phyloP scores from a whole-genome alignment of 352 stramenopile species.

The Phytophthora vignae region DNA sequence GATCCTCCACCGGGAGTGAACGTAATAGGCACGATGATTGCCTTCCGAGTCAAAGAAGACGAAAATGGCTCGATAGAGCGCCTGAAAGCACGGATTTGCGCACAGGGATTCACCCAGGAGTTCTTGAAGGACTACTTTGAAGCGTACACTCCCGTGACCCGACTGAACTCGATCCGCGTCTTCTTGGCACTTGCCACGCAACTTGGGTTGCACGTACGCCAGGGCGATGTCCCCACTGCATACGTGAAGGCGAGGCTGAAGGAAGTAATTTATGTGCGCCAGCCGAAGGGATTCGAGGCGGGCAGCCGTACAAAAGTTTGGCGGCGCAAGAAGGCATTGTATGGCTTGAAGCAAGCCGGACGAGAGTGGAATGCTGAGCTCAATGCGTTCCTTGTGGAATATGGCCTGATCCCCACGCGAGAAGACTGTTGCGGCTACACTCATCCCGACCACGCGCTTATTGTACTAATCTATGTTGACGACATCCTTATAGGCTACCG shows the following conservation, averaged over 20 bases:
- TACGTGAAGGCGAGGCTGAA: constrained; percentile 20
- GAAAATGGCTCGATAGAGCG: constrained; percentile 5
- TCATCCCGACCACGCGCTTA: not conserved
- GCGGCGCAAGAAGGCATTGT: constrained; percentile 17
- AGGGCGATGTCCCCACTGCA: constrained; percentile 19
- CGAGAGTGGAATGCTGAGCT: constrained; percentile 7
- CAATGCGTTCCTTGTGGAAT: not conserved
- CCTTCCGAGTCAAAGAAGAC: constrained; percentile 12
- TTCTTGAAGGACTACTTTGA: constrained; percentile 25
- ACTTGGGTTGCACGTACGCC: constrained; percentile 4
- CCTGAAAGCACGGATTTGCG: constrained; percentile 29
- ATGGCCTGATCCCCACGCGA: not conserved
- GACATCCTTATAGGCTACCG: constrained; percentile 22
- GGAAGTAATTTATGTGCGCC: constrained; percentile 5
- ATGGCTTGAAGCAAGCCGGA: constrained; percentile 26
- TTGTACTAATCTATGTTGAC: constrained; percentile 18
- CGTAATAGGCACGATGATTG: constrained; percentile 5
- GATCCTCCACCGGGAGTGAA: constrained; percentile 7
- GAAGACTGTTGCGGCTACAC: constrained; percentile 15
- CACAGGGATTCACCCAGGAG: constrained; percentile 23
- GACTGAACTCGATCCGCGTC: constrained; percentile 21
- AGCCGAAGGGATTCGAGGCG: constrained; percentile 18
- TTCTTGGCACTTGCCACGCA: constrained; percentile 10
- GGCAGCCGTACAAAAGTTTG: constrained; percentile 10
- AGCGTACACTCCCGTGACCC: constrained; percentile 13